Evolutionary conservation across 2,329 filamentous ascomycete species (phyloP).

Genomic region (Aspergillus luchuensis): DNA sequence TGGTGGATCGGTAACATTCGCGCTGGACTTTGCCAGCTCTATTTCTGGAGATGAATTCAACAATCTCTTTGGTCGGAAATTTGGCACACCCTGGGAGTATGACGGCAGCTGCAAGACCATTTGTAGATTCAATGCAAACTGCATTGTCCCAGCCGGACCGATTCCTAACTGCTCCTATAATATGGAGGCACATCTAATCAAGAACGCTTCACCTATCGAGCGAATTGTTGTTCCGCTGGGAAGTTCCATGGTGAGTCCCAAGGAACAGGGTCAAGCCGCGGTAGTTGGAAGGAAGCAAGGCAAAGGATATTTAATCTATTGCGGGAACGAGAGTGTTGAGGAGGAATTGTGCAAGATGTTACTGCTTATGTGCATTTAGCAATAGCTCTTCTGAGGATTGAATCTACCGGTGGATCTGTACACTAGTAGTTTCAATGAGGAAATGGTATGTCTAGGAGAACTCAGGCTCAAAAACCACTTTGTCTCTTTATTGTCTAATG

Average conservation of each 20-base stretch:
- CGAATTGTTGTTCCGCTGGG: neutral
- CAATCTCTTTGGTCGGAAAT: neutral
- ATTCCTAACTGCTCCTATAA: neutral
- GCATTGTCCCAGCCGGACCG: neutral
- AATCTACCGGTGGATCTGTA: too few species aligned
- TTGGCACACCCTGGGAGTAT: neutral
- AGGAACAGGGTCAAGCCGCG: neutral
- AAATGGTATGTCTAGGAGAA: neutral
- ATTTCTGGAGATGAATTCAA: neutral
- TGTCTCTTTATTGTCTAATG: too few species aligned
- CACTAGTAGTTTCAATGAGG: too few species aligned
- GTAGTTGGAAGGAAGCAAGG: neutral
- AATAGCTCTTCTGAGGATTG: neutral
- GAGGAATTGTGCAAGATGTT: neutral
- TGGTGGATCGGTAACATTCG: neutral
- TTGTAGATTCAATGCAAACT: neutral
- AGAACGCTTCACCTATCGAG: neutral
- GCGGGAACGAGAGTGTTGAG: neutral
- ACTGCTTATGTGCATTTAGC: neutral
- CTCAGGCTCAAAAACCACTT: neutral
- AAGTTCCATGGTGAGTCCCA: neutral
- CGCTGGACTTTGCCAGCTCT: neutral
- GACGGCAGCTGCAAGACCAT: neutral
- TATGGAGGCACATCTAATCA: neutral
- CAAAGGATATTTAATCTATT: neutral